Evolutionary conservation across 768 basidiomycete genomes (phyloP).

Genomic region (Ephemerocybe angulata): DNA sequence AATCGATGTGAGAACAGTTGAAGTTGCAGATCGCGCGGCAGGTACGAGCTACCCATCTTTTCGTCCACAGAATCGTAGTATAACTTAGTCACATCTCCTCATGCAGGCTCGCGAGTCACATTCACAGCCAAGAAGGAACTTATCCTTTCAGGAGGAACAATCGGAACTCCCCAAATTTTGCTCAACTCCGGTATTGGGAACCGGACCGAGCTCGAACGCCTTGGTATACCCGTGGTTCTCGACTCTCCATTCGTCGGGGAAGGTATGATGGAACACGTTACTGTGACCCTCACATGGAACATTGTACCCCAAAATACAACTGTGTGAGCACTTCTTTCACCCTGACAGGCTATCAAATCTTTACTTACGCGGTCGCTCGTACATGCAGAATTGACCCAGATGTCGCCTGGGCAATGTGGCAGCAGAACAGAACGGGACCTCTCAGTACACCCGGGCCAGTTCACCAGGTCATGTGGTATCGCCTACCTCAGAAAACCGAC

Average conservation of each 20-base stretch:
- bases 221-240: slow-evolving; percentile 9
- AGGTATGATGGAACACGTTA: slow-evolving; percentile 16
- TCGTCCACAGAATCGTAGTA: too few relatives aligned
- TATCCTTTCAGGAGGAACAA: slow-evolving; percentile 27
- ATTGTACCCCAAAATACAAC: not conserved
- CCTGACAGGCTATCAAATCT: not conserved
- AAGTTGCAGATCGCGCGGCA: too few relatives aligned
- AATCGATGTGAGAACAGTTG: too few relatives aligned
- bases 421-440: not conserved
- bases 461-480: not conserved
- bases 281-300: not conserved
- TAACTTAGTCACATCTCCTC: too few relatives aligned
- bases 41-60: too few relatives aligned
- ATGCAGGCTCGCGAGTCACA: too few relatives aligned
- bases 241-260: slow-evolving; percentile 15
- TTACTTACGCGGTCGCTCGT: not conserved
- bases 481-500: not conserved
- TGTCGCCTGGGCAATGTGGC: not conserved
- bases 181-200: slow-evolving; percentile 23
- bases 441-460: not conserved
- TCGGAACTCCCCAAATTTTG: slow-evolving; percentile 24
- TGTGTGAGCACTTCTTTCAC: not conserved
- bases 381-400: not conserved
- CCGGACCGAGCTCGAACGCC: slow-evolving; percentile 1
- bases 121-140: slow-evolving; percentile 23